These are phyloP conservation scores for Scheffersomyces illinoinensis DNA, from an alignment of 1,139 yeast genomes.

Conservation along the genomic window DNA sequence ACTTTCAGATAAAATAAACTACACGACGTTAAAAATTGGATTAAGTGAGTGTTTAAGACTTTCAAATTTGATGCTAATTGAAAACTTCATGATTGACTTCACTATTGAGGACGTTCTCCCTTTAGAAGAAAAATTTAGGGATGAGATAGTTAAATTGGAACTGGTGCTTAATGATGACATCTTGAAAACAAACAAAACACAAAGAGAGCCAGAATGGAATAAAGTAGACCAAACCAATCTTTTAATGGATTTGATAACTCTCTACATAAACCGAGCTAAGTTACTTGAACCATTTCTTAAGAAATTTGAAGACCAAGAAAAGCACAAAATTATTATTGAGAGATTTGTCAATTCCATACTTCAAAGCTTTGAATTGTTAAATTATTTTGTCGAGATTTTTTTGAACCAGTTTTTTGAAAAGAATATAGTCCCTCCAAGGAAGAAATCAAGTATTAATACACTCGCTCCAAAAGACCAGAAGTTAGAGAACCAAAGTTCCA, in stretches of 20 bases:
- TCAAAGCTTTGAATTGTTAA: constrained; percentile 37
- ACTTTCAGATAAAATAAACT: constrained; percentile 22
- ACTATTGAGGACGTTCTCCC: constrained; percentile 37
- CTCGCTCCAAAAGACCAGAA: not conserved
- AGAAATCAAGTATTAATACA: not conserved
- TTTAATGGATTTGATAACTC: constrained; percentile 44
- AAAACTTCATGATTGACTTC: constrained; percentile 51
- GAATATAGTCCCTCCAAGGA: constrained; percentile 9
- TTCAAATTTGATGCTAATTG: constrained; percentile 53
- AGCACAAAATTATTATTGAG: constrained; percentile 26
- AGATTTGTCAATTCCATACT: constrained; percentile 38
- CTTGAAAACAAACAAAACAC: constrained; percentile 9
- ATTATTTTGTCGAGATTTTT: constrained; percentile 26
- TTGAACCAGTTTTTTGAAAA: constrained; percentile 18
- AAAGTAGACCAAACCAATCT: constrained; percentile 37
- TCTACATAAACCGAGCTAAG: constrained; percentile 52
- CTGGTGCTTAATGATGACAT: constrained; percentile 21
- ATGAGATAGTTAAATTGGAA: constrained; percentile 39
- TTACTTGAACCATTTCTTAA: constrained; percentile 53
- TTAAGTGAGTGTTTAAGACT: constrained; percentile 50
- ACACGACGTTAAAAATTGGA: constrained; percentile 42
- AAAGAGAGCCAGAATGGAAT: not conserved
- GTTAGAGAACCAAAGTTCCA: not conserved
- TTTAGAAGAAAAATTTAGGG: constrained; percentile 41
- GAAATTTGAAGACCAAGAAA: constrained; percentile 34